These are phyloP conservation scores for Eleusine coracana DNA, from an alignment of 176 grass and related monocot species.

Conservation along the genomic window DNA sequence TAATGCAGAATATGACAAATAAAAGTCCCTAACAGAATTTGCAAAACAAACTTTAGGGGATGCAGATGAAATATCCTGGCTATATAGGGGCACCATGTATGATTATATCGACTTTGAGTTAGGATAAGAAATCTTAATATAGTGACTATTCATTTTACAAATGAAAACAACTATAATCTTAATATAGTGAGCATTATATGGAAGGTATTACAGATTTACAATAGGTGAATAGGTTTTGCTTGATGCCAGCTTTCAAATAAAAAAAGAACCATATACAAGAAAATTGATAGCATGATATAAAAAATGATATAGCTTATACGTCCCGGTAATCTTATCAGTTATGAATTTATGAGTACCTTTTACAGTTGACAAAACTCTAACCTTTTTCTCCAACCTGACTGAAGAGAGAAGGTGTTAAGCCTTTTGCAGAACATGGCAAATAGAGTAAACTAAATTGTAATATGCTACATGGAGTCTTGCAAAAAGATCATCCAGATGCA, in stretches of 20 bases:
- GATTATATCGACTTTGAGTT: neutral
- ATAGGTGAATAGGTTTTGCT: conserved; percentile 11
- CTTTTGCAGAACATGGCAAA: conserved; percentile 22
- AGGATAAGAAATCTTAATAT: conserved; percentile 14
- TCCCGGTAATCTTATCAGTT: neutral
- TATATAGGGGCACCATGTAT: neutral
- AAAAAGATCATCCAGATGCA: conserved; percentile 17
- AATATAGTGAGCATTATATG: too few species aligned
- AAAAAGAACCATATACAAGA: neutral
- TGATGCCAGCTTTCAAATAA: conserved; percentile 18
- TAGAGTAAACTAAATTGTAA: neutral
- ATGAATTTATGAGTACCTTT: conserved; percentile 52
- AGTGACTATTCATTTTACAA: conserved; percentile 1
- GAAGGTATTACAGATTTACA: neutral
- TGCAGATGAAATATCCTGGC: conserved; percentile 11
- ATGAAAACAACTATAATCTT: neutral
- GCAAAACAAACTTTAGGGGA: neutral
- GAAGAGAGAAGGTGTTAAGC: conserved; percentile 35
- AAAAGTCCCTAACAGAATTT: neutral
- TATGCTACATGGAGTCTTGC: conserved; percentile 8
- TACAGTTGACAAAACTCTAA: conserved; percentile 36
- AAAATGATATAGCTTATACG: neutral
- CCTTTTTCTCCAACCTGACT: conserved; percentile 52
- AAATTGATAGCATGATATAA: neutral
- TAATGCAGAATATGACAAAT: neutral